phyloP scores from a whole-genome alignment of 2,329 filamentous ascomycete genomes.

The Colletotrichum noveboracense region DNA sequence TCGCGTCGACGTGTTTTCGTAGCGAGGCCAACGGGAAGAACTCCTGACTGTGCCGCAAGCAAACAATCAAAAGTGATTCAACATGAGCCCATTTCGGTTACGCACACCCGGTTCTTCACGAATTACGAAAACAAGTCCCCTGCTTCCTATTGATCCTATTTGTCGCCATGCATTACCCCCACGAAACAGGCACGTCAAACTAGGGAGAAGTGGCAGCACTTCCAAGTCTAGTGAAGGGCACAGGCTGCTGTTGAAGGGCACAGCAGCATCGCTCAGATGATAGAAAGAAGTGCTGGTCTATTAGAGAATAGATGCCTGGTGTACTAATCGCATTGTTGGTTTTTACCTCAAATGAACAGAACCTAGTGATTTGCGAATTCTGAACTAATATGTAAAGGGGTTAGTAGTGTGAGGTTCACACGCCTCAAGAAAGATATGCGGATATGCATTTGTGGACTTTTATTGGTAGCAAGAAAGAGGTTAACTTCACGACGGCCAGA shows the following conservation, averaged over 20 bases:
- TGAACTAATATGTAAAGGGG: no score
- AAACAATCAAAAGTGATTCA: neutral
- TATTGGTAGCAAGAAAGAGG: no score
- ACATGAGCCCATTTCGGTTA: neutral
- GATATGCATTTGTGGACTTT: no score
- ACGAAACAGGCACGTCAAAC: no score
- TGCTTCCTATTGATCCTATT: neutral
- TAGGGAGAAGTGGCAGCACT: neutral
- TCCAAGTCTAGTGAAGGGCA: neutral
- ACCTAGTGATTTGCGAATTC: no score
- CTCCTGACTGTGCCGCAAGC: neutral
- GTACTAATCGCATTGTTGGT: neutral
- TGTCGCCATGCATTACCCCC: neutral
- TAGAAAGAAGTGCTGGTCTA: no score
- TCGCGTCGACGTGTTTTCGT: neutral
- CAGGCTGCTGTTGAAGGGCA: neutral
- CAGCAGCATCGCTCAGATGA: no score
- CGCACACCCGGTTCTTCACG: neutral
- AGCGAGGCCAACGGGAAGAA: accelerated
- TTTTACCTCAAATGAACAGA: no score
- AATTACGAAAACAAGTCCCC: neutral
- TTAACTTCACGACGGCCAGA: no score
- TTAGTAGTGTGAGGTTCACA: no score
- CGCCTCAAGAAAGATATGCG: no score
- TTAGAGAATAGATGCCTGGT: no score